Evolutionary conservation across 768 basidiomycete species (phyloP).

Genomic region (Auricularia sp.): DNA sequence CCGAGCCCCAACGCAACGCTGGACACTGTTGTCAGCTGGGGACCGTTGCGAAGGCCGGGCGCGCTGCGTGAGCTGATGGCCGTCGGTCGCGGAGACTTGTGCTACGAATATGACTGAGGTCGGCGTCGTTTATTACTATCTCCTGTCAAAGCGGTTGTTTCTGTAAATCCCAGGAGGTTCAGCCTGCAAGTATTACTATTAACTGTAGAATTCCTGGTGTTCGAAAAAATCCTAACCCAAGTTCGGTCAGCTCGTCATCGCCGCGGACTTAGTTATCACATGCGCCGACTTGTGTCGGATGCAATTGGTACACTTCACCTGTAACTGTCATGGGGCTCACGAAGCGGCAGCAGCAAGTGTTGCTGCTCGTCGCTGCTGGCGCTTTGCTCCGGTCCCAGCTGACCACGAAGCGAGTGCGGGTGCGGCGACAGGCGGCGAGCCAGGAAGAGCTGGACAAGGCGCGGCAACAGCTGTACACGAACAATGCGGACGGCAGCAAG

Average conservation of each 20-base stretch:
- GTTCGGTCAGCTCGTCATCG: too few relatives aligned
- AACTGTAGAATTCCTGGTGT: too few relatives aligned
- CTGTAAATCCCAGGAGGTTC: too few relatives aligned
- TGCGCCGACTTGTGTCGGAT: too few relatives aligned
- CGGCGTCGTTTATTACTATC: too few relatives aligned
- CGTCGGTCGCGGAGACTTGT: neutral
- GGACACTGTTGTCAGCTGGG: neutral
- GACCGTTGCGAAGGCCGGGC: neutral
- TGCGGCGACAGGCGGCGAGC: neutral
- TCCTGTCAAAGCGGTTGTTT: too few relatives aligned
- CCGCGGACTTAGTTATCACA: too few relatives aligned
- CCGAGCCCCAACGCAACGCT: neutral
- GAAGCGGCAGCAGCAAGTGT: neutral
- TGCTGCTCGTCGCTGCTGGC: neutral
- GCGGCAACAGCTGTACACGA: slow-evolving; percentile 54
- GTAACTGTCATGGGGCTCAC: too few relatives aligned
- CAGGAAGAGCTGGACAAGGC: slow-evolving; percentile 22
- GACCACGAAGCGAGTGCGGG: neutral
- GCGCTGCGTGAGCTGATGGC: neutral
- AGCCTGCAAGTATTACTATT: too few relatives aligned
- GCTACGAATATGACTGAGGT: neutral
- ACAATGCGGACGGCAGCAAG: slow-evolving; percentile 47
- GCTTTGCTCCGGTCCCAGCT: neutral
- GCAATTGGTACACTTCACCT: too few relatives aligned
- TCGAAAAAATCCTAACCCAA: too few relatives aligned